These are phyloP conservation scores for Nematocida parisii DNA, from an alignment of 371 early-diverging fungal species.

Conservation along the genomic window DNA sequence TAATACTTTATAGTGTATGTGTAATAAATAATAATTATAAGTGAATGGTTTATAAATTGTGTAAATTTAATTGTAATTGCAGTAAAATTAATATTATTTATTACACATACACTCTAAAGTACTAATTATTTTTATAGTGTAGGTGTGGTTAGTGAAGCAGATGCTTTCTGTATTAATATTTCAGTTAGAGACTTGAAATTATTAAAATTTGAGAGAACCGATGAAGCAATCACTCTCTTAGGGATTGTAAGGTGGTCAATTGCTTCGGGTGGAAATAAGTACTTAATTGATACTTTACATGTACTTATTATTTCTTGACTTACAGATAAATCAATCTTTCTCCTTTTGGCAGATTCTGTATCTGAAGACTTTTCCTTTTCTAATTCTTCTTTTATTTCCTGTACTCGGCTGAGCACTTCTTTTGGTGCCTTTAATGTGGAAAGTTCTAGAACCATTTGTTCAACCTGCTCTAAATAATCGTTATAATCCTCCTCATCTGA, in stretches of 20 bases:
- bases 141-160: constrained; percentile 6
- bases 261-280: constrained; percentile 31
- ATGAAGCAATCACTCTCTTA: not conserved
- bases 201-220: not conserved
- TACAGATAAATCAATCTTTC: constrained; percentile 28
- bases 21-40: not conserved
- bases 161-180: constrained; percentile 23
- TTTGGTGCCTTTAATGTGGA: constrained; percentile 61
- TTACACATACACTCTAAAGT: no score
- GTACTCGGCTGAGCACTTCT: constrained; percentile 58
- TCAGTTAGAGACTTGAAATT: not conserved
- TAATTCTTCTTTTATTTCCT: constrained; percentile 49
- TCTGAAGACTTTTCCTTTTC: not conserved
- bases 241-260: constrained; percentile 45
- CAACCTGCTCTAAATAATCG: constrained; percentile 69
- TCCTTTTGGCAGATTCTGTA: constrained; percentile 9
- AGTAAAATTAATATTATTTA: no score
- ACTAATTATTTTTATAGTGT: no score
- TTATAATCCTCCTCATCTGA: constrained; percentile 63
- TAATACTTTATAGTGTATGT: not conserved
- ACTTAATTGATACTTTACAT: not conserved
- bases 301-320: not conserved
- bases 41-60: no score
- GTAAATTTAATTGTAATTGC: no score
- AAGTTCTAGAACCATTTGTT: constrained; percentile 66